Conservation (phyloP, 495 filamentous ascomycete species). For the Friedmanniomyces simplex region DNA sequence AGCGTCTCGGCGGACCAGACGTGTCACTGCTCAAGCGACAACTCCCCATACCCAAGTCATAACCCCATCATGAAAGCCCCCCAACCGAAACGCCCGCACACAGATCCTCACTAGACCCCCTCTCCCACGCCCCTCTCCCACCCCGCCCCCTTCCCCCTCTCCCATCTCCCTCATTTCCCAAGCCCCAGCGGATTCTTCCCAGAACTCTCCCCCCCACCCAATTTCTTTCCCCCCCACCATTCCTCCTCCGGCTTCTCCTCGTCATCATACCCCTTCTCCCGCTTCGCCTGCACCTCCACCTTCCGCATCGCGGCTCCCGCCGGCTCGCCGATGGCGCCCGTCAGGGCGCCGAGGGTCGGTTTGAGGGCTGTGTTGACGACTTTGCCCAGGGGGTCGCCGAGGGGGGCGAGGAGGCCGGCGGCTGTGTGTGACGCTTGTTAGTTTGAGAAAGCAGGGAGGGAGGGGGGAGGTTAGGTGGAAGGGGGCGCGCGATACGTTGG, state of each 20-base stretch:
- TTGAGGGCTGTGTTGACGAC: neutral
- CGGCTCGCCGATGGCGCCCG: neutral
- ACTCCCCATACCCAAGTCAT: too few relatives aligned
- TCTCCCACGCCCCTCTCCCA: too few relatives aligned
- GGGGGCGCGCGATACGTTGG: too few relatives aligned
- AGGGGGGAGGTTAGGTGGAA: too few relatives aligned
- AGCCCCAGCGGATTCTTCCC: neutral
- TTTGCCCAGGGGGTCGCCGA: neutral
- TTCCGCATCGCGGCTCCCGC: neutral
- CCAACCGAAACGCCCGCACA: too few relatives aligned
- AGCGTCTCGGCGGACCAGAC: too few relatives aligned
- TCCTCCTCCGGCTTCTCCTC: slow-evolving; percentile 1
- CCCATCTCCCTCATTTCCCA: neutral
- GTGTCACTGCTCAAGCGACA: too few relatives aligned
- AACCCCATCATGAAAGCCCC: too few relatives aligned
- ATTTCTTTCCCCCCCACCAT: neutral
- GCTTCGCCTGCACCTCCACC: neutral
- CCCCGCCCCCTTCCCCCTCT: neutral
- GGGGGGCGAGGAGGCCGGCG: neutral
- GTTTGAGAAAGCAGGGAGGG: too few relatives aligned
- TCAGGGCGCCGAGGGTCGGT: neutral
- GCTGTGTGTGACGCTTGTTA: too few relatives aligned
- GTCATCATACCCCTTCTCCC: neutral
- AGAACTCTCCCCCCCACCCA: neutral
- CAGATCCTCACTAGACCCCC: too few relatives aligned